A percentile compares a stretch with the other conserved stretches of the same genome.
Evolutionary conservation across 108 stramenopile species (phyloP).

Genomic region (Schizochytrium sp.): DNA sequence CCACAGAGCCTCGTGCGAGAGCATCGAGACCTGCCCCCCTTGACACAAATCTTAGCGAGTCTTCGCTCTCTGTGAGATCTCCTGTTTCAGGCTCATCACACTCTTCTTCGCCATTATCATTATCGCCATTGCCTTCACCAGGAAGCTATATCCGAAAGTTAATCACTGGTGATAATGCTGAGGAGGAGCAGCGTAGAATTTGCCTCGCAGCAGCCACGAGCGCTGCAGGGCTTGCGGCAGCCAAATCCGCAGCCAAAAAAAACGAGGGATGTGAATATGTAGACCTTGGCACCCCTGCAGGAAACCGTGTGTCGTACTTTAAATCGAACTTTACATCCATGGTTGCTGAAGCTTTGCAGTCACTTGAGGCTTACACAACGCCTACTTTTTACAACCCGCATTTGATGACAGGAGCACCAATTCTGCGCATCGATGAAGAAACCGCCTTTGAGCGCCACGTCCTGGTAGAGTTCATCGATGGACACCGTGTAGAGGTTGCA

Average conservation of each 20-base stretch:
- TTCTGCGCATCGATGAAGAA: constrained; percentile 33
- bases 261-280: neutral
- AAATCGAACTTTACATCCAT: neutral
- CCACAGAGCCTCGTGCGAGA: too few relatives aligned
- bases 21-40: too few relatives aligned
- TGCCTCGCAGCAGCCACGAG: constrained; percentile 30
- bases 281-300: neutral
- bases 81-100: too few relatives aligned
- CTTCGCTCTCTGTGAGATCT: too few relatives aligned
- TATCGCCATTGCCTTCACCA: too few relatives aligned
- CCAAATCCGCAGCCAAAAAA: neutral
- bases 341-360: neutral
- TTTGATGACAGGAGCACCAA: constrained; percentile 16
- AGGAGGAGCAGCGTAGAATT: neutral
- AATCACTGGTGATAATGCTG: neutral
- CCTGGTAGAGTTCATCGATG: neutral
- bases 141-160: too few relatives aligned
- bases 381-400: constrained; percentile 5
- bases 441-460: neutral
- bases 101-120: too few relatives aligned
- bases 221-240: constrained; percentile 20
- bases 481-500: constrained; percentile 16
- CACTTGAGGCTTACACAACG: constrained; percentile 28
- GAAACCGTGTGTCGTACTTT: constrained; percentile 3
- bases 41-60: too few relatives aligned